Percentiles rank a stretch among this genome's conserved stretches.
phyloP scores from a whole-genome alignment of 371 early-diverging fungal species.

The Mortierella sp. region DNA sequence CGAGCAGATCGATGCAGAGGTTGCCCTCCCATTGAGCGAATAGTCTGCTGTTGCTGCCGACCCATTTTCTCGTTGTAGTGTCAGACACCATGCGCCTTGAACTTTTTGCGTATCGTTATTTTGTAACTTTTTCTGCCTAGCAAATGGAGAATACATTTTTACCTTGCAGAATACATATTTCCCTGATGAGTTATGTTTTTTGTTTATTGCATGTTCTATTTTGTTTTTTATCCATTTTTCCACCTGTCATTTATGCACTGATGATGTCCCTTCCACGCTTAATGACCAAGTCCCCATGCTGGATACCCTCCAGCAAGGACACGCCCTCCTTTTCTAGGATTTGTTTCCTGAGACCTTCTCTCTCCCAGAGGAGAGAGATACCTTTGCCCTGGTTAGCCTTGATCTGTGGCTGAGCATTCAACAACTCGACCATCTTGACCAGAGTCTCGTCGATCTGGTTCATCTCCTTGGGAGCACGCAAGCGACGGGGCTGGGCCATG shows the following conservation, averaged over 20 bases:
- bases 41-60: no score
- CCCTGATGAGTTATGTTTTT: background rate
- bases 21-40: no score
- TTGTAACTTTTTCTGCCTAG: no score
- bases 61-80: no score
- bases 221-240: background rate
- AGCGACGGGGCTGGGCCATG: conserved; percentile 59
- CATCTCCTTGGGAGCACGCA: conserved; percentile 56
- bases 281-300: conserved; percentile 38
- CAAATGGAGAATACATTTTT: no score
- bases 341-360: conserved; percentile 39
- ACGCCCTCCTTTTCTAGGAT: conserved; percentile 35
- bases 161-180: no score
- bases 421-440: conserved; percentile 49
- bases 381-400: conserved; percentile 31
- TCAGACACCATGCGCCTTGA: no score
- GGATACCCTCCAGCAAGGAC: conserved; percentile 23
- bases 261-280: conserved; percentile 47
- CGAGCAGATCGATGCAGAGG: no score
- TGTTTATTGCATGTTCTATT: background rate
- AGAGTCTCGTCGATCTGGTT: conserved; percentile 45
- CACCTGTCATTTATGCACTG: conserved; percentile 16
- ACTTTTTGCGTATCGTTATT: no score
- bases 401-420: conserved; percentile 32
- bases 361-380: conserved; percentile 42